Evolutionary conservation across 768 basidiomycete genomes (phyloP), one percentile per base, ranked within the genome.

Genomic region (Dictyophora rubrovolvata): DNA sequence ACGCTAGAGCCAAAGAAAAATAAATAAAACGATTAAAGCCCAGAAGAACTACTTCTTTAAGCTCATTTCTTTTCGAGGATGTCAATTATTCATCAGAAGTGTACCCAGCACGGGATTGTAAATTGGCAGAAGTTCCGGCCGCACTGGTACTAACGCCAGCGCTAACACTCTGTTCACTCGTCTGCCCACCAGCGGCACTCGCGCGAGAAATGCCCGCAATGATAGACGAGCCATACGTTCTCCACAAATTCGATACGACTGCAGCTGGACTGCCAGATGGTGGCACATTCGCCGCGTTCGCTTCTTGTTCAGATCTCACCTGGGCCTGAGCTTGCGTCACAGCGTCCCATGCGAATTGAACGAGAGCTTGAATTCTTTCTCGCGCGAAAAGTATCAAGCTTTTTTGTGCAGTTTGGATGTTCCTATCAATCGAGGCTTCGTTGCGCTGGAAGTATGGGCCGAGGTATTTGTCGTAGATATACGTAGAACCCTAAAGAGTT

Each of bases 401-500:
- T 62, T 65, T 66, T 61, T 85, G 83, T 3, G 80, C 75, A 4
- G 79, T 72, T 35, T 73, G 68, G 62, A 89, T 79, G 52, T 80
- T 73, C 4, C 75, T 76, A 64, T 89, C 86, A 23, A 88, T 72
- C 12, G 80, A 75, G 16, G 71, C 73, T 65, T 87, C 85, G 64
- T 87, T 81, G 60, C 71, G 72, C 55, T 66, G 61, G 65, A 83
- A 75, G 71, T 82, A 86, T 1, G 87, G 86, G 54, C 80, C 75
- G 3, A 88, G 63, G 66, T 81, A 82, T 9, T 74, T 70, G 59
- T 75, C 71, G 70, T 85, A 88, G 58, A 88, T 70, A 69, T 80
- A 85, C 1, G 78, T 79, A 5, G 86, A 85, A 50, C 86, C 87
- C 86, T 88, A 52, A 18, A n/a, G 10, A 42, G 14, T 14, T 36